phyloP scores from a whole-genome alignment of 768 basidiomycete species.

The Collybiopsis confluens region DNA sequence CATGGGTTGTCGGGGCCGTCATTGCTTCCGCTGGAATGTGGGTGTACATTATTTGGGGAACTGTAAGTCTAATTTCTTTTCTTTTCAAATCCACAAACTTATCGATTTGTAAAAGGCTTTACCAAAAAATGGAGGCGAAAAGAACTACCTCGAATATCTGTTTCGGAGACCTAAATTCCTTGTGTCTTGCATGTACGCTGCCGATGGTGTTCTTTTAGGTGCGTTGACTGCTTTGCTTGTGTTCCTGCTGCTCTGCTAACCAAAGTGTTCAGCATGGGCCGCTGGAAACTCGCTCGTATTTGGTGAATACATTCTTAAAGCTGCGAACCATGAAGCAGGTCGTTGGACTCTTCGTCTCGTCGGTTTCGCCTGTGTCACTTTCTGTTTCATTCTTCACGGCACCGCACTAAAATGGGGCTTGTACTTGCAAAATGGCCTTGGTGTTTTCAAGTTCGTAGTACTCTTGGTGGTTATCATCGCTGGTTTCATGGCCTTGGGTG shows the following conservation, averaged over 20 bases:
- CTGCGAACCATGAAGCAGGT: constrained; percentile 22
- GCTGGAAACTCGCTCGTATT: too few relatives aligned
- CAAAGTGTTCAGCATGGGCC: constrained; percentile 19
- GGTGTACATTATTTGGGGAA: constrained; percentile 29
- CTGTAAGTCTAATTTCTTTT: constrained; percentile 26
- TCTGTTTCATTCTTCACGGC: constrained; percentile 35
- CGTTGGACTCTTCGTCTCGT: constrained; percentile 25
- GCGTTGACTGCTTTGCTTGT: constrained; percentile 28
- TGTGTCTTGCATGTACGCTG: constrained; percentile 50
- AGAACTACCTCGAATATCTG: constrained; percentile 64
- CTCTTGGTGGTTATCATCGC: constrained; percentile 44
- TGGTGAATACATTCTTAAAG: too few relatives aligned
- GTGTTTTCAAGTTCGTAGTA: constrained; percentile 49
- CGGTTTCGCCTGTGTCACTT: constrained; percentile 31
- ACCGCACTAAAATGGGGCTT: constrained; percentile 41
- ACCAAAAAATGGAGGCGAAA: constrained; percentile 64
- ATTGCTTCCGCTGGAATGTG: constrained; percentile 36
- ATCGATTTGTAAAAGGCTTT: constrained; percentile 17
- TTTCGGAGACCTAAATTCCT: constrained; percentile 54
- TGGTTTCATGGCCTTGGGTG: constrained; percentile 40
- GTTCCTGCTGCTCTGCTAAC: background rate
- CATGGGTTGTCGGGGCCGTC: constrained; percentile 40
- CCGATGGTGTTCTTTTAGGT: constrained; percentile 44
- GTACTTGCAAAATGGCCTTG: constrained; percentile 58
- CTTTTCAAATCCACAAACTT: too few relatives aligned